Percentiles rank a stretch among this genome's conserved stretches.
These are phyloP conservation scores for Diplodia intermedia DNA, from an alignment of 2,329 filamentous ascomycete genomes.

Conservation along the genomic window DNA sequence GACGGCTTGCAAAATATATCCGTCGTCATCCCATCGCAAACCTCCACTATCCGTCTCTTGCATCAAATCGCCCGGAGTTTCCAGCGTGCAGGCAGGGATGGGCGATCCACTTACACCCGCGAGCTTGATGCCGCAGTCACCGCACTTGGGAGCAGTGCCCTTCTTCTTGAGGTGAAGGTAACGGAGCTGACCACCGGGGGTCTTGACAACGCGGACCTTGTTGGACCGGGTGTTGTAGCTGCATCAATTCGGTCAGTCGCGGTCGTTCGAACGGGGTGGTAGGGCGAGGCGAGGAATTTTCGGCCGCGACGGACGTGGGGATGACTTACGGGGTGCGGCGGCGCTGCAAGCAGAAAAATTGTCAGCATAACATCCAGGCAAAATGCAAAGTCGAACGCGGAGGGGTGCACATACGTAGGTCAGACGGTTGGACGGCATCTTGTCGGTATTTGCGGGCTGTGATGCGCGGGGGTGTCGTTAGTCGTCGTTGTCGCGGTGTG, in stretches of 20 bases:
- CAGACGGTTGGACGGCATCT: constrained; percentile 62
- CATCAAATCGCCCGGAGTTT: background rate
- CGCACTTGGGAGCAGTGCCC: constrained; percentile 94
- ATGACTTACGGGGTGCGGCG: constrained; percentile 59
- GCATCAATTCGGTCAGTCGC: constrained; percentile 36
- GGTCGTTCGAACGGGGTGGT: background rate
- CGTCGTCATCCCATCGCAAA: background rate
- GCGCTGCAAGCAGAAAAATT: constrained; percentile 51
- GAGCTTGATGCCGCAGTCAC: constrained; percentile 93
- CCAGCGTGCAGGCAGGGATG: background rate
- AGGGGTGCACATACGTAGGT: constrained; percentile 59
- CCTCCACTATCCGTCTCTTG: background rate
- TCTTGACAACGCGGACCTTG: constrained; percentile 91
- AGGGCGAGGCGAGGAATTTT: background rate
- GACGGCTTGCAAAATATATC: background rate
- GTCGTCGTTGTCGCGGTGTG: constrained; percentile 29
- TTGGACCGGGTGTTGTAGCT: constrained; percentile 99
- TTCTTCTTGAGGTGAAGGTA: constrained; percentile 99
- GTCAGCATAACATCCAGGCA: constrained; percentile 17
- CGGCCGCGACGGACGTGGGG: constrained; percentile 17
- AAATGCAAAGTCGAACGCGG: background rate
- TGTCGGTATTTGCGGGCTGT: constrained; percentile 43
- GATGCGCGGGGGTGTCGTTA: constrained; percentile 31
- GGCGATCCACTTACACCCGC: constrained; percentile 79
- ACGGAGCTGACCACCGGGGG: constrained; percentile 92